These are phyloP conservation scores for Glycine soja DNA, from an alignment of 306 rosid genomes.

Conservation along the genomic window DNA sequence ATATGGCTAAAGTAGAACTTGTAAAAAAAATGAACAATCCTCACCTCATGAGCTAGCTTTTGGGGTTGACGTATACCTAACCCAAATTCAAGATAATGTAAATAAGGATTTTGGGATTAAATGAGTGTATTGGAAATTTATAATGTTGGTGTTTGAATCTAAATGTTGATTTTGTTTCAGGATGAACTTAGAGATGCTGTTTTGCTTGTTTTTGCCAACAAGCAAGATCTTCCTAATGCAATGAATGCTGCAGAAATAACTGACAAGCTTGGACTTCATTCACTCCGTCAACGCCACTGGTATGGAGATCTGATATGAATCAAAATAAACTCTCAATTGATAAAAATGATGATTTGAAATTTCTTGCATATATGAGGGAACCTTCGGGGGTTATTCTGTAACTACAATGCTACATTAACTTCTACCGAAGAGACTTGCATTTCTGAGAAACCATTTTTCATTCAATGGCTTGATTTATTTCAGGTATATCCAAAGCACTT, in stretches of 20 bases:
- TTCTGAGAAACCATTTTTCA: slow-evolving; percentile 32
- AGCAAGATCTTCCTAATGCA: slow-evolving; percentile 99
- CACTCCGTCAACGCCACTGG: slow-evolving; percentile 99
- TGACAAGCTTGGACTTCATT: slow-evolving; percentile 96
- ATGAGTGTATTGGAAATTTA: slow-evolving; percentile 1
- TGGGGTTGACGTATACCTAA: not conserved
- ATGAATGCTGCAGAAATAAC: slow-evolving; percentile 99
- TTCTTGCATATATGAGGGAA: slow-evolving; percentile 33
- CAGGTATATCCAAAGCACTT: slow-evolving; percentile 99
- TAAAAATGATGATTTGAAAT: slow-evolving; percentile 1
- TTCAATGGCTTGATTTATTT: slow-evolving; percentile 47
- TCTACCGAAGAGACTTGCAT: not conserved
- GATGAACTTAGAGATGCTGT: slow-evolving; percentile 97
- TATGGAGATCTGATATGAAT: slow-evolving; percentile 45
- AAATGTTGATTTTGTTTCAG: slow-evolving; percentile 57
- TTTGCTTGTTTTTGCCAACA: slow-evolving; percentile 96
- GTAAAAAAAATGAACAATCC: not conserved
- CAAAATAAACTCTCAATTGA: slow-evolving; percentile 21
- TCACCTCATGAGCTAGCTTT: not conserved
- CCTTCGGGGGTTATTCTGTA: slow-evolving; percentile 1
- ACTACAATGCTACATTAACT: not conserved
- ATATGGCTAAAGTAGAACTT: not conserved
- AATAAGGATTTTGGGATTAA: slow-evolving; percentile 10
- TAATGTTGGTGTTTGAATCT: slow-evolving; percentile 16
- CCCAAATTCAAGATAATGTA: not conserved